A percentile compares a stretch with the other conserved stretches of the same genome.
Evolutionary conservation across 768 basidiomycete genomes (phyloP).

Genomic region (Ramaria rubella): DNA sequence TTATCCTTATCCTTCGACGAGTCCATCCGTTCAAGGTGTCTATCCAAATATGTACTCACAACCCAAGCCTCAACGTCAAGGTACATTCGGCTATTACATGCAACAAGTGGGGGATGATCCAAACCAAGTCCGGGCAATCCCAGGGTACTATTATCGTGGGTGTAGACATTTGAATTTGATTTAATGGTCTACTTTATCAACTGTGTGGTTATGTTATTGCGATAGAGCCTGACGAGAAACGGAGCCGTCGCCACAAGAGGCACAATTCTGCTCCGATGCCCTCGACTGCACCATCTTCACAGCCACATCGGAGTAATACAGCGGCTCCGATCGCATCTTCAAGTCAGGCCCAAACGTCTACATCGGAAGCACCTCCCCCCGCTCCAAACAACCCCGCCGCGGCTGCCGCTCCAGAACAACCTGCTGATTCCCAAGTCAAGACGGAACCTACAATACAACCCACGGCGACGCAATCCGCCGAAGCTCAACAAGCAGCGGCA

Average conservation of each 20-base stretch:
- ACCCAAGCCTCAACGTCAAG: background rate
- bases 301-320: background rate
- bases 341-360: background rate
- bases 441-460: background rate
- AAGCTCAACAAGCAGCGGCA: background rate
- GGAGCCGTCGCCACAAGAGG: background rate
- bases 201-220: background rate
- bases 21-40: background rate
- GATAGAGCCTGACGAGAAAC: background rate
- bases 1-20: background rate
- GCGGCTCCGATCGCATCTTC: background rate
- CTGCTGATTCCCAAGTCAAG: background rate
- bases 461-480: background rate
- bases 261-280: background rate
- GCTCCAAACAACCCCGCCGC: too few relatives aligned
- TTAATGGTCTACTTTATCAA: background rate
- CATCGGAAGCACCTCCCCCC: too few relatives aligned
- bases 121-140: conserved; percentile 1
- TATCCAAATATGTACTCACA: background rate
- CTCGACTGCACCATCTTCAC: background rate
- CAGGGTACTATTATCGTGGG: conserved; percentile 9
- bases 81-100: conserved; percentile 6
- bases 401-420: too few relatives aligned
- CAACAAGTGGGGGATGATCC: conserved; percentile 8
- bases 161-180: background rate